Evolutionary conservation across 73 alveolate genomes (phyloP).

Genomic region (Stentor roeselii): DNA sequence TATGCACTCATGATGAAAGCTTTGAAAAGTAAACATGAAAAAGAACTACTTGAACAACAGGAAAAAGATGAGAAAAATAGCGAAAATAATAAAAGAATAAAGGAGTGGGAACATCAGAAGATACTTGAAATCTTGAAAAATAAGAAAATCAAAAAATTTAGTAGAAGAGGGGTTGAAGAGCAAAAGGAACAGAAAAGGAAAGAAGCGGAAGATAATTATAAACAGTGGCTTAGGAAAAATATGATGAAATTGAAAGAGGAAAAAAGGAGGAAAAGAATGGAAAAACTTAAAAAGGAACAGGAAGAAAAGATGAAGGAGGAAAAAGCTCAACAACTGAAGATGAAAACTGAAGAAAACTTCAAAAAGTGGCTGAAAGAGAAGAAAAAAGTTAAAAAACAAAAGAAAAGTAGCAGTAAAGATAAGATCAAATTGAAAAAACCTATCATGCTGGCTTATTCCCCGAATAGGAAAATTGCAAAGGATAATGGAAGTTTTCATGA

Average conservation of each 20-base stretch:
- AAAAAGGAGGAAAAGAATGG: neutral
- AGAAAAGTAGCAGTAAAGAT: neutral
- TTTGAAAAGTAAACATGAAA: neutral
- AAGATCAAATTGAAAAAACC: conserved; percentile 10
- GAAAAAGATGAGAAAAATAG: neutral
- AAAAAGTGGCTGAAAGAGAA: conserved; percentile 2
- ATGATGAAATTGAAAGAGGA: neutral
- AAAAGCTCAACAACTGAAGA: neutral
- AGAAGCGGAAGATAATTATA: neutral
- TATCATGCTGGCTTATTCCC: conserved; percentile 22
- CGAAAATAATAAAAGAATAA: neutral
- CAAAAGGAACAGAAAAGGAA: neutral
- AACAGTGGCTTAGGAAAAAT: neutral
- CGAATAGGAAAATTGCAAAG: neutral
- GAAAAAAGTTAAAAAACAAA: neutral
- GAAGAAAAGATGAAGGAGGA: neutral
- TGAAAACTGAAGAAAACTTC: neutral
- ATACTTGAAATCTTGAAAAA: neutral
- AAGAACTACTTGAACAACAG: neutral
- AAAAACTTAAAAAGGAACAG: neutral
- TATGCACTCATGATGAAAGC: neutral
- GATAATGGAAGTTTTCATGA: neutral
- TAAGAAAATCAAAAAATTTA: neutral
- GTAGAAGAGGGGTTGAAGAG: neutral
- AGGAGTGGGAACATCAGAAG: neutral